A percentile compares a stretch with the other conserved stretches of the same genome.
Evolutionary conservation across 2,329 filamentous ascomycete genomes (phyloP).

Genomic region (Epichloe amarillans): DNA sequence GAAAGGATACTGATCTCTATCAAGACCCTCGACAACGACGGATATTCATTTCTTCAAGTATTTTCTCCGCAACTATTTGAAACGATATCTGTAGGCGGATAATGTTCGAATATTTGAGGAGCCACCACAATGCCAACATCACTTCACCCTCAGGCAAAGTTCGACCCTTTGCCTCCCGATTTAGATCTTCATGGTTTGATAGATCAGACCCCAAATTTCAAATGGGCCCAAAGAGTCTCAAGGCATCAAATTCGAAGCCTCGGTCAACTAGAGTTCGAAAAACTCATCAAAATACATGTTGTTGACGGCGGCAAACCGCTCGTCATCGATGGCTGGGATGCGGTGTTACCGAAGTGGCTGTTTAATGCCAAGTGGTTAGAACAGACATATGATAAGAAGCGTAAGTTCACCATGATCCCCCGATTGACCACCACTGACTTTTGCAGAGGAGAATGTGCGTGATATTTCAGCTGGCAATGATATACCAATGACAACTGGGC

Average conservation of each 20-base stretch:
- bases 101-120: background rate
- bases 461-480: constrained; percentile 62
- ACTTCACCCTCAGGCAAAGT: constrained; percentile 70
- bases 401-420: constrained; percentile 30
- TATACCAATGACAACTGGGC: constrained; percentile 73
- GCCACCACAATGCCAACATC: constrained; percentile 51
- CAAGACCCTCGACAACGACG: background rate
- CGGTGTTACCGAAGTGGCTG: constrained; percentile 58
- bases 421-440: constrained; percentile 10
- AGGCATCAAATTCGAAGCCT: constrained; percentile 65
- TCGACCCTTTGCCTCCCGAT: constrained; percentile 80
- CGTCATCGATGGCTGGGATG: constrained; percentile 80
- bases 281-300: constrained; percentile 71
- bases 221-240: constrained; percentile 71
- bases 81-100: background rate
- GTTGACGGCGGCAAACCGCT: constrained; percentile 76
- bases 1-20: background rate
- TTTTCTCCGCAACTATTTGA: no score
- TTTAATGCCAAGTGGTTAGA: constrained; percentile 76
- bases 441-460: constrained; percentile 67
- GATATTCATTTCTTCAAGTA: no score
- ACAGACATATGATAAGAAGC: constrained; percentile 63
- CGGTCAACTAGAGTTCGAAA: constrained; percentile 69
- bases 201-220: constrained; percentile 68
- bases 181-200: constrained; percentile 68